Evolutionary conservation across 176 grass and related monocot species (phyloP).

Genomic region (Oryza australiensis): DNA sequence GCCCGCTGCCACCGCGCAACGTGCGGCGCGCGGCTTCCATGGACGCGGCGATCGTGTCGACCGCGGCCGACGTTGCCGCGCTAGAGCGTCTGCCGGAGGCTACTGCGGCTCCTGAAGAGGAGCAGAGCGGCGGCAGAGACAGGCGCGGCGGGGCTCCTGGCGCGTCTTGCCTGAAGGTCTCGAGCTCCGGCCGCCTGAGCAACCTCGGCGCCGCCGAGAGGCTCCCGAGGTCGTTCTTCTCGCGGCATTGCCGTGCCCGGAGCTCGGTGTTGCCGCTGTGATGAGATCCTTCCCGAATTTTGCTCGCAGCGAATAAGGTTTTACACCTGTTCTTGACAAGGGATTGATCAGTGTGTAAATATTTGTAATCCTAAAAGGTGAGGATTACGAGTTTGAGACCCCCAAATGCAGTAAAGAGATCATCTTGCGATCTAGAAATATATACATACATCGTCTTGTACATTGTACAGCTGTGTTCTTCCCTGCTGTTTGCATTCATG

Average conservation of each 20-base stretch:
- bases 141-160: constrained; percentile 22
- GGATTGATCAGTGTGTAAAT: background rate
- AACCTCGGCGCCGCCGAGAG: constrained; percentile 29
- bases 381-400: constrained; percentile 9
- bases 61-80: constrained; percentile 20
- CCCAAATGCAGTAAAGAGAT: constrained; percentile 12
- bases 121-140: constrained; percentile 25
- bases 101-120: constrained; percentile 24
- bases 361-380: constrained; percentile 43
- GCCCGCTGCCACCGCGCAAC: constrained; percentile 9
- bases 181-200: background rate
- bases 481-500: background rate
- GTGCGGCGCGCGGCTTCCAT: constrained; percentile 69
- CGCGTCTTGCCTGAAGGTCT: constrained; percentile 25
- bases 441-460: background rate
- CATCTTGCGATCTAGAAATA: background rate
- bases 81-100: constrained; percentile 35
- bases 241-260: constrained; percentile 61
- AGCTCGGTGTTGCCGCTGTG: constrained; percentile 62
- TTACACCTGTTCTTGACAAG: background rate
- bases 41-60: constrained; percentile 39
- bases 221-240: constrained; percentile 60
- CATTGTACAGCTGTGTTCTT: background rate
- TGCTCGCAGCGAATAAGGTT: constrained; percentile 42
- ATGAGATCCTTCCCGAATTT: constrained; percentile 38